These are phyloP conservation scores for Sanguinoderma infundibulare DNA, from an alignment of 1,284 basidiomycete genomes.

Conservation along the genomic window DNA sequence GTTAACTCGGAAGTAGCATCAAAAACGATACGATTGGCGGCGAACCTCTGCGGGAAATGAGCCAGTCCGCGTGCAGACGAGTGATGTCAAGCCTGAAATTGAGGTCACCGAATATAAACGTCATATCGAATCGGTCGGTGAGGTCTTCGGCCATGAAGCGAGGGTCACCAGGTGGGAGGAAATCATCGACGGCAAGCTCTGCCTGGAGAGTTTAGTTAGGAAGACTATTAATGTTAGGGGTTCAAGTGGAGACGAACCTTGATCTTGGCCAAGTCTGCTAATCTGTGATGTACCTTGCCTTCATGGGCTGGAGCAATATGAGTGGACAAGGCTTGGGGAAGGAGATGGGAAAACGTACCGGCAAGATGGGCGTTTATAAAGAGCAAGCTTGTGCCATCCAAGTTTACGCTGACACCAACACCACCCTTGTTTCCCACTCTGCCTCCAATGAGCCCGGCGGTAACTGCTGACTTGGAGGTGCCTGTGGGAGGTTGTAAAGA, in stretches of 20 bases:
- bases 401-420: constrained; percentile 81
- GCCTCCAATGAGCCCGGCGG: constrained; percentile 86
- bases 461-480: constrained; percentile 73
- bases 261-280: constrained; percentile 77
- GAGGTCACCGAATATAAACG: constrained; percentile 83
- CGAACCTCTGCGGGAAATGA: constrained; percentile 42
- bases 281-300: constrained; percentile 66
- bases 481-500: constrained; percentile 41
- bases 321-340: not conserved
- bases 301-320: constrained; percentile 64
- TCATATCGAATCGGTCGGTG: constrained; percentile 83
- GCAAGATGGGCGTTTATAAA: constrained; percentile 92
- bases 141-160: constrained; percentile 73
- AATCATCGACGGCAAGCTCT: constrained; percentile 69
- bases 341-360: constrained; percentile 46
- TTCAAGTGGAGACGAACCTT: constrained; percentile 49
- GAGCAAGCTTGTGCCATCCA: constrained; percentile 75
- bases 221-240: too few species aligned
- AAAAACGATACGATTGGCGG: too few species aligned
- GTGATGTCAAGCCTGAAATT: constrained; percentile 80
- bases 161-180: constrained; percentile 65
- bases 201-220: constrained; percentile 41
- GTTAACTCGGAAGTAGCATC: not conserved
- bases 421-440: constrained; percentile 88
- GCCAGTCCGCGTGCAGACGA: constrained; percentile 75